Percentiles rank a stretch among this genome's conserved stretches.
Conservation (phyloP, 441 rosid genomes). For the Populus hybrid region DNA sequence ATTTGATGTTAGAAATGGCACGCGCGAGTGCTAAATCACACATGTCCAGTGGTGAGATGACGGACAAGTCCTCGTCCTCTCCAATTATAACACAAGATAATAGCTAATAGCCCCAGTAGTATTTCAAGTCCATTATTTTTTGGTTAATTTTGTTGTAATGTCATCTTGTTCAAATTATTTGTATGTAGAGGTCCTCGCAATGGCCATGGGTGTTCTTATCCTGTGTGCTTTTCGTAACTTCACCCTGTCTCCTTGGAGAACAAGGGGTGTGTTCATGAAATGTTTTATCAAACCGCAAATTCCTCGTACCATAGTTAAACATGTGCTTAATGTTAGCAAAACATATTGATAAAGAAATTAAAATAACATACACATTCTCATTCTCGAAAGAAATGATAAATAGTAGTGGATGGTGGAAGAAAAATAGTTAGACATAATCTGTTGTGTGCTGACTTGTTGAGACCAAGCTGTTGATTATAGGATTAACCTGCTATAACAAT, state of each 20-base stretch:
- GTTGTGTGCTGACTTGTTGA: background rate
- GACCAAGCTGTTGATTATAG: background rate
- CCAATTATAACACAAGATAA: conserved; percentile 28
- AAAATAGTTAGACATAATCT: too few relatives aligned
- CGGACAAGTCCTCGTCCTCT: conserved; percentile 16
- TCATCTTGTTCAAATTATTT: background rate
- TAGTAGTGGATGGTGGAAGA: too few relatives aligned
- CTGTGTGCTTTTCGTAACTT: conserved; percentile 8
- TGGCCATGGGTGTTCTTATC: conserved; percentile 19
- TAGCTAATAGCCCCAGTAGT: conserved; percentile 17
- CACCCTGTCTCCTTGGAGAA: conserved; percentile 33
- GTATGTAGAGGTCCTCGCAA: conserved; percentile 4
- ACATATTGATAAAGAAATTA: background rate
- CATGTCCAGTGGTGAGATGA: conserved; percentile 16
- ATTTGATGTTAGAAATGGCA: conserved; percentile 64
- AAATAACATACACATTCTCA: too few relatives aligned
- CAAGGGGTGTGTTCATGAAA: conserved; percentile 29
- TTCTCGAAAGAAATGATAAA: too few relatives aligned
- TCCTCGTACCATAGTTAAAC: background rate
- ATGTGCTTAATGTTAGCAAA: background rate
- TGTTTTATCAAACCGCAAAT: background rate
- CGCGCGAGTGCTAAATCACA: conserved; percentile 40
- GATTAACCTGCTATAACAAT: background rate
- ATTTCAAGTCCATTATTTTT: background rate
- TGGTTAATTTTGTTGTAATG: background rate